A percentile compares a stretch with the other conserved stretches of the same genome.
These are phyloP conservation scores for Candida insectorum DNA, from an alignment of 805 yeast genomes.

Conservation along the genomic window DNA sequence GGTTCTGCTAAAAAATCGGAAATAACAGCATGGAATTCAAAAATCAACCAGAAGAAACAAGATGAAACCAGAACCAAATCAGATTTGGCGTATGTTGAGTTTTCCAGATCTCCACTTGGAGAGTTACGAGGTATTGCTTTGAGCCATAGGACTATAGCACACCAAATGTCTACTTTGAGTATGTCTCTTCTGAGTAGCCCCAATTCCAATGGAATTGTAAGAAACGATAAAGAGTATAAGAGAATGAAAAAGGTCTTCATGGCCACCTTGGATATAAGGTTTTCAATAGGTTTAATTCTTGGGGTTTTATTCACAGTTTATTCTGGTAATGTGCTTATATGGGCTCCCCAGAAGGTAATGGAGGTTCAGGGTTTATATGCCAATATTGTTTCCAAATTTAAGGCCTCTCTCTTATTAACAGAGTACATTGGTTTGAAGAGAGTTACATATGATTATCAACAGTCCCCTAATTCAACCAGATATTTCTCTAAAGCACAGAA, in stretches of 20 bases:
- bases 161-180: conserved; percentile 79
- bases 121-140: conserved; percentile 91
- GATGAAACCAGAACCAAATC: conserved; percentile 13
- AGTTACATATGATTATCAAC: conserved; percentile 89
- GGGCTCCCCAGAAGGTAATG: conserved; percentile 74
- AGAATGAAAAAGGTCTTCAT: conserved; percentile 51
- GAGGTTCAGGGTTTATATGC: conserved; percentile 87
- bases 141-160: conserved; percentile 82
- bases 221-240: conserved; percentile 30
- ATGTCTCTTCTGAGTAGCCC: conserved; percentile 67
- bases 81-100: conserved; percentile 91
- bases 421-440: conserved; percentile 88
- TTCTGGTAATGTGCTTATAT: conserved; percentile 76
- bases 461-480: conserved; percentile 79
- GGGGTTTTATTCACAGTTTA: conserved; percentile 80
- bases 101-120: conserved; percentile 84
- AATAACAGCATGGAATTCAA: conserved; percentile 20
- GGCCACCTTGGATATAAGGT: conserved; percentile 41
- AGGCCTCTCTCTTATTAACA: conserved; percentile 72
- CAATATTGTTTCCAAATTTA: conserved; percentile 63
- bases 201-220: conserved; percentile 51
- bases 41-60: conserved; percentile 11
- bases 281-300: conserved; percentile 78
- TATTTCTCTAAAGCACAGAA: conserved; percentile 71
- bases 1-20: conserved; percentile 53